phyloP scores from a whole-genome alignment of 2,329 filamentous ascomycete genomes.

The Aspergillus oerlinghausenensis region DNA sequence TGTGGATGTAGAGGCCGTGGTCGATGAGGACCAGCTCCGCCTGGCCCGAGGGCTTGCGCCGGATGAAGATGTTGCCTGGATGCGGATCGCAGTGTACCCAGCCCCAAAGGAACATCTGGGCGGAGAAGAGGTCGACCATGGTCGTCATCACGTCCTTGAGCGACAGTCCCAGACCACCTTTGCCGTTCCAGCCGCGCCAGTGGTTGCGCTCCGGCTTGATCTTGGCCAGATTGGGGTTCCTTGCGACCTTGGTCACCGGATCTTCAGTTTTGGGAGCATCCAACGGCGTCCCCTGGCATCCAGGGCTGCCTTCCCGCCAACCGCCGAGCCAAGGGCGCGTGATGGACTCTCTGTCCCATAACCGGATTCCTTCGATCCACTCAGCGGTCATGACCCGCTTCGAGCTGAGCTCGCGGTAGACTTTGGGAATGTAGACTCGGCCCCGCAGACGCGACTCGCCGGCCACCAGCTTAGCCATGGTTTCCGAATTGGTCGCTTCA shows the following conservation, averaged over 20 bases:
- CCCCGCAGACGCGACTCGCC: slow-evolving; percentile 70
- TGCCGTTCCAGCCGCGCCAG: slow-evolving; percentile 69
- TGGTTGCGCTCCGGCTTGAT: slow-evolving; percentile 75
- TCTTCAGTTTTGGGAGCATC: slow-evolving; percentile 48
- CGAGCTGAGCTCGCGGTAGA: slow-evolving; percentile 78
- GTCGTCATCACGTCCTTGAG: slow-evolving; percentile 89
- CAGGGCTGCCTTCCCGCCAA: slow-evolving; percentile 69
- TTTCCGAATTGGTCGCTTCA: slow-evolving; percentile 81
- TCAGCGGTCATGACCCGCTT: slow-evolving; percentile 87
- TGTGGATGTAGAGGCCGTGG: slow-evolving; percentile 92
- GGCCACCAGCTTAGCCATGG: slow-evolving; percentile 73
- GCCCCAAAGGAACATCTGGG: slow-evolving; percentile 97
- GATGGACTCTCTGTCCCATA: slow-evolving; percentile 88
- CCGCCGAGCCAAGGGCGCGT: slow-evolving; percentile 74
- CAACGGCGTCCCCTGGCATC: slow-evolving; percentile 65
- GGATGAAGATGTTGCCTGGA: slow-evolving; percentile 94
- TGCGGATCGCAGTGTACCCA: slow-evolving; percentile 95
- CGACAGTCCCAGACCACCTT: slow-evolving; percentile 77
- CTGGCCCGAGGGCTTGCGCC: slow-evolving; percentile 73
- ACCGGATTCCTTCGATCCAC: slow-evolving; percentile 90
- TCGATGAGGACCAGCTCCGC: slow-evolving; percentile 93
- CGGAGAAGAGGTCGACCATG: slow-evolving; percentile 94
- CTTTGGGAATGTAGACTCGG: slow-evolving; percentile 80
- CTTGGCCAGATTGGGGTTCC: slow-evolving; percentile 38
- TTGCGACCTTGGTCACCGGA: slow-evolving; percentile 42